Evolutionary conservation across 495 filamentous ascomycete genomes (phyloP).

Genomic region (Neurospora sp.): DNA sequence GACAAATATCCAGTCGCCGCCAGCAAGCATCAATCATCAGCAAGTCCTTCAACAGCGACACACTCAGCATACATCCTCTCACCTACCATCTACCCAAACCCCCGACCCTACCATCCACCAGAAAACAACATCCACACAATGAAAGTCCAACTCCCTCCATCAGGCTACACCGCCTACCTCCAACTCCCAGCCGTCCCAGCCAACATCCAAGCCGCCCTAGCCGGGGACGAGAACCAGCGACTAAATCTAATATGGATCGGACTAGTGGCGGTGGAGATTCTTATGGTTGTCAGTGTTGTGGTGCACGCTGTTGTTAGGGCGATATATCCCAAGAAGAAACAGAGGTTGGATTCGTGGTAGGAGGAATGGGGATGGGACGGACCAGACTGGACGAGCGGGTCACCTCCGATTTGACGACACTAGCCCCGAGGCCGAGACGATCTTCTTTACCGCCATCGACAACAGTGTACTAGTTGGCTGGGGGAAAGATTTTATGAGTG

Average conservation of each 20-base stretch:
- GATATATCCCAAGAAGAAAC: slow-evolving; percentile 4
- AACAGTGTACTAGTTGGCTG: background rate
- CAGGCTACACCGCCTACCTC: background rate
- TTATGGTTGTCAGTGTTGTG: slow-evolving; percentile 29
- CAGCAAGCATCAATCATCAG: background rate
- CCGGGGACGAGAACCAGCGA: slow-evolving; percentile 26
- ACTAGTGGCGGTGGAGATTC: slow-evolving; percentile 29
- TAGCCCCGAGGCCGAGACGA: background rate
- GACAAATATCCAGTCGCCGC: too few relatives aligned
- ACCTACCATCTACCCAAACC: background rate
- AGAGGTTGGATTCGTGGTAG: background rate
- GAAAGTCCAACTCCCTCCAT: background rate
- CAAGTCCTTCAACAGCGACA: background rate
- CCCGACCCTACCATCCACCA: background rate
- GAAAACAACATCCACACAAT: background rate
- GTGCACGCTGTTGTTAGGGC: slow-evolving; percentile 16
- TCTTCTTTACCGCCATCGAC: background rate
- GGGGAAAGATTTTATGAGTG: background rate
- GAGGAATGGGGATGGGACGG: background rate
- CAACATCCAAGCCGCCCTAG: slow-evolving; percentile 18
- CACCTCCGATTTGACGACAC: background rate
- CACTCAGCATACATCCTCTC: background rate
- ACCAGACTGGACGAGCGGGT: background rate
- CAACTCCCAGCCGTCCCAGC: slow-evolving; percentile 1
- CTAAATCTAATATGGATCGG: slow-evolving; percentile 39